Percentiles rank a stretch among this genome's conserved stretches.
Conservation (phyloP, 176 grass and related monocot genomes). For the Aegilops sharonensis region DNA sequence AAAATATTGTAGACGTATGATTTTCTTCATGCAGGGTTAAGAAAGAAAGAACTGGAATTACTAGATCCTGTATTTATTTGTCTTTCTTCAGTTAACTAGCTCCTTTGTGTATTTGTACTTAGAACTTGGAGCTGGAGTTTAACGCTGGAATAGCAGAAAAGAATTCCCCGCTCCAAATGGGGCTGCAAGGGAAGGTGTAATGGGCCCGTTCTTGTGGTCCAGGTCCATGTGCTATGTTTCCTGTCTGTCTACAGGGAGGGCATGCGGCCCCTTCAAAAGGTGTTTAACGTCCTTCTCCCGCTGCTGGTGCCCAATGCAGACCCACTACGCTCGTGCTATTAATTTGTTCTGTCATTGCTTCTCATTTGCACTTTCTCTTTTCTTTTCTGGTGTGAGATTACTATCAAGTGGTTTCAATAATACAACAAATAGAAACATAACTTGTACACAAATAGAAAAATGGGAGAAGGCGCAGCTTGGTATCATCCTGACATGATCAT, state of each 20-base stretch:
- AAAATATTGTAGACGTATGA: neutral
- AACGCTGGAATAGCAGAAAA: too few relatives aligned
- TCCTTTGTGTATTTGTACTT: neutral
- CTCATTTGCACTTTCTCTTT: neutral
- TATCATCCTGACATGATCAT: too few relatives aligned
- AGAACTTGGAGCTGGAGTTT: neutral
- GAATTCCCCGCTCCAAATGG: neutral
- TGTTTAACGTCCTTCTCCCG: neutral
- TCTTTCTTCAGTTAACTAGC: too few relatives aligned
- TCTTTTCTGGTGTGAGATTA: neutral
- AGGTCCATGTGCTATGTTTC: constrained; percentile 23
- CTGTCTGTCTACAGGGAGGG: neutral
- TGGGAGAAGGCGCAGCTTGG: too few relatives aligned
- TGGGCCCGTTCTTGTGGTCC: neutral
- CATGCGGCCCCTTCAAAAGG: neutral
- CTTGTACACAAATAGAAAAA: neutral
- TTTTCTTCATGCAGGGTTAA: neutral
- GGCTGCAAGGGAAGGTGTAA: neutral
- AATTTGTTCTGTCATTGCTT: neutral
- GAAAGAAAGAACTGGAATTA: neutral
- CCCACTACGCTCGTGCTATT: neutral
- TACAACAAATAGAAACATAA: neutral
- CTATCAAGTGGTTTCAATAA: neutral
- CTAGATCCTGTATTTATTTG: neutral
- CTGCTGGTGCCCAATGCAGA: neutral